These are phyloP conservation scores for Ophiosphaerella narmari DNA, from an alignment of 2,329 filamentous ascomycete genomes.

Conservation along the genomic window DNA sequence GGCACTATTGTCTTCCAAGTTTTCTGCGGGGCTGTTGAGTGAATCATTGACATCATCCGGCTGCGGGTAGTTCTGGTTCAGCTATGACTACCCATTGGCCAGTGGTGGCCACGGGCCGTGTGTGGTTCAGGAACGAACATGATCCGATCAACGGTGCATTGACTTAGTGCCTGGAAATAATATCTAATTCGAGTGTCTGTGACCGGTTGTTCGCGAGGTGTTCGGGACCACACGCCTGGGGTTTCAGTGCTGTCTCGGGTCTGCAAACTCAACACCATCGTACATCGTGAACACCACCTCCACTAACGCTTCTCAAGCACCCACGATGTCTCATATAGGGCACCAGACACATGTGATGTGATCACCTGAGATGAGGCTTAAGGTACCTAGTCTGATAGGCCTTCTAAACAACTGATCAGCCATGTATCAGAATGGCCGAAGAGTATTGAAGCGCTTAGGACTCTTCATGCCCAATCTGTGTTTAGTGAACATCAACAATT, in stretches of 20 bases:
- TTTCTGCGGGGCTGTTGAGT: too few relatives aligned
- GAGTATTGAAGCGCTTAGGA: too few relatives aligned
- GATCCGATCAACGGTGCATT: conserved; percentile 13
- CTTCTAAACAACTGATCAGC: background rate
- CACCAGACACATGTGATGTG: background rate
- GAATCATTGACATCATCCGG: too few relatives aligned
- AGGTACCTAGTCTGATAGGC: background rate
- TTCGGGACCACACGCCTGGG: conserved; percentile 14
- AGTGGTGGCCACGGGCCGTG: background rate
- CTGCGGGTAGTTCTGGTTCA: too few relatives aligned
- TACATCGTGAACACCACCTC: conserved; percentile 9
- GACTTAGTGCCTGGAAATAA: conserved; percentile 19
- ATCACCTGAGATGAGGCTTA: background rate
- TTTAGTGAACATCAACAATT: too few relatives aligned
- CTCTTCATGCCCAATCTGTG: too few relatives aligned
- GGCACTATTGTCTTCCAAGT: background rate
- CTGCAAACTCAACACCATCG: conserved; percentile 10
- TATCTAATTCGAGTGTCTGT: conserved; percentile 1
- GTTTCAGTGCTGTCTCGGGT: conserved; percentile 26
- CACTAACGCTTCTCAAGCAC: background rate
- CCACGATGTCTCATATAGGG: conserved; percentile 1
- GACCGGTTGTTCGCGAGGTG: conserved; percentile 14
- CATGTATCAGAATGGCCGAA: background rate
- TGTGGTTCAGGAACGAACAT: conserved; percentile 15
- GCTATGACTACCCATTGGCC: too few relatives aligned